These are phyloP conservation scores for Mycena sanguinolenta DNA, from an alignment of 768 basidiomycete species.

Conservation along the genomic window DNA sequence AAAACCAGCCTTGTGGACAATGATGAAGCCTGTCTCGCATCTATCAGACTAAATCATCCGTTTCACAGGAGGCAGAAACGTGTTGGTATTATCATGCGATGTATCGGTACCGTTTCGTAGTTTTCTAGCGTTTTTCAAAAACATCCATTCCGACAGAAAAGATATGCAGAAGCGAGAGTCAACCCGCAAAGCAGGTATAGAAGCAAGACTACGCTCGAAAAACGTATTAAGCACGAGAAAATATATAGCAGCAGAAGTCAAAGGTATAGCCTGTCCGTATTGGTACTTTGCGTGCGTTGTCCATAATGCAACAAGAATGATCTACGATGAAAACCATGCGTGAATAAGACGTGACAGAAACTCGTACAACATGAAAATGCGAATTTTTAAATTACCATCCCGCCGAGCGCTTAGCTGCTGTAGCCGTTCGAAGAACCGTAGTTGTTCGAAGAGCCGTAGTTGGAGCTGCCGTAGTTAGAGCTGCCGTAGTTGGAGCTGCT, in stretches of 20 bases:
- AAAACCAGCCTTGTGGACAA: no score
- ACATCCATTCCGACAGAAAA: slow-evolving; percentile 30
- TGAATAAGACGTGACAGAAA: slow-evolving; percentile 41
- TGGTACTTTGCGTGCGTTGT: slow-evolving; percentile 40
- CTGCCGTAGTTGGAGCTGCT: slow-evolving; percentile 14
- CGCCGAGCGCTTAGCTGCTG: slow-evolving; percentile 7
- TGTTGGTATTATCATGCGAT: not conserved
- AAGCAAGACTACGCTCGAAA: slow-evolving; percentile 50
- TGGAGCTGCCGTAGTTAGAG: not conserved
- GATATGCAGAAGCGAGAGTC: slow-evolving; percentile 38
- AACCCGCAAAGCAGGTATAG: slow-evolving; percentile 50
- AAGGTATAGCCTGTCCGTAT: slow-evolving; percentile 48
- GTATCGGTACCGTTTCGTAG: not conserved
- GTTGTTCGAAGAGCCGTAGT: slow-evolving; percentile 9
- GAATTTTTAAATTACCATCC: slow-evolving; percentile 11
- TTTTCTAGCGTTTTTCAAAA: slow-evolving; percentile 39
- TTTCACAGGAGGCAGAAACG: no score
- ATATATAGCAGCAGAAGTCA: slow-evolving; percentile 55
- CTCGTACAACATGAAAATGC: slow-evolving; percentile 30
- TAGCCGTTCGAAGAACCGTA: slow-evolving; percentile 35
- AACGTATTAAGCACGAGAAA: slow-evolving; percentile 57
- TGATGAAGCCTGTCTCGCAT: slow-evolving; percentile 21
- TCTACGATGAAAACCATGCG: slow-evolving; percentile 35
- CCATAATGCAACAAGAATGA: slow-evolving; percentile 37
- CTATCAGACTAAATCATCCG: slow-evolving; percentile 17